Conservation (phyloP, 2,329 filamentous ascomycete genomes). For the Paraconiothyrium brasiliense region DNA sequence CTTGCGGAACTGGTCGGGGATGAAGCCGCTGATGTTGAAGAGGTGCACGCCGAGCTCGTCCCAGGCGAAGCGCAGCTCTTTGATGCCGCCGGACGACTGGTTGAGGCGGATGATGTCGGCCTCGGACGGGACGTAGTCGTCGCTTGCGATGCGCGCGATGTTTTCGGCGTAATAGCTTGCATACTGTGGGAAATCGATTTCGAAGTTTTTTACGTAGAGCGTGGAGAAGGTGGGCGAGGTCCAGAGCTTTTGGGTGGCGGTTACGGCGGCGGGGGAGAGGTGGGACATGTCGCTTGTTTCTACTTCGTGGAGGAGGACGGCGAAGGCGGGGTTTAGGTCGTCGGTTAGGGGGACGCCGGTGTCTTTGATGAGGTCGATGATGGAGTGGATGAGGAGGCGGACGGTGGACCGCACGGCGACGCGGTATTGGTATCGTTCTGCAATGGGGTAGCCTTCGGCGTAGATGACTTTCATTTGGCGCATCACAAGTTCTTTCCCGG, state of each 20-base stretch:
- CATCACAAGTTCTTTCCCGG: conserved; percentile 49
- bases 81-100: conserved; percentile 40
- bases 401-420: conserved; percentile 41
- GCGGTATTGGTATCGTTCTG: conserved; percentile 41
- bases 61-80: conserved; percentile 48
- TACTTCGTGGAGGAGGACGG: conserved; percentile 45
- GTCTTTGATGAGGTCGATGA: conserved; percentile 47
- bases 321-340: conserved; percentile 41
- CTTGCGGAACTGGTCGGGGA: conserved; percentile 43
- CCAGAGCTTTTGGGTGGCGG: conserved; percentile 42
- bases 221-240: conserved; percentile 41
- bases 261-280: conserved; percentile 38
- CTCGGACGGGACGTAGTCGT: conserved; percentile 43
- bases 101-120: conserved; percentile 48
- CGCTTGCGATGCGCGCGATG: conserved; percentile 34
- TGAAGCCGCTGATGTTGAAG: conserved; percentile 46
- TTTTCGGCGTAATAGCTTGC: conserved; percentile 45
- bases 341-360: conserved; percentile 41
- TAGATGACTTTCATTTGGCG: conserved; percentile 48
- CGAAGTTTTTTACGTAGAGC: conserved; percentile 45
- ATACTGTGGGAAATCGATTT: conserved; percentile 49
- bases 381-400: conserved; percentile 44
- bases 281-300: conserved; percentile 38
- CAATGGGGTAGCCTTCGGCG: conserved; percentile 41
- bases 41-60: conserved; percentile 47